phyloP scores from a whole-genome alignment of 768 basidiomycete genomes.

The Hysterangium stoloniferum region DNA sequence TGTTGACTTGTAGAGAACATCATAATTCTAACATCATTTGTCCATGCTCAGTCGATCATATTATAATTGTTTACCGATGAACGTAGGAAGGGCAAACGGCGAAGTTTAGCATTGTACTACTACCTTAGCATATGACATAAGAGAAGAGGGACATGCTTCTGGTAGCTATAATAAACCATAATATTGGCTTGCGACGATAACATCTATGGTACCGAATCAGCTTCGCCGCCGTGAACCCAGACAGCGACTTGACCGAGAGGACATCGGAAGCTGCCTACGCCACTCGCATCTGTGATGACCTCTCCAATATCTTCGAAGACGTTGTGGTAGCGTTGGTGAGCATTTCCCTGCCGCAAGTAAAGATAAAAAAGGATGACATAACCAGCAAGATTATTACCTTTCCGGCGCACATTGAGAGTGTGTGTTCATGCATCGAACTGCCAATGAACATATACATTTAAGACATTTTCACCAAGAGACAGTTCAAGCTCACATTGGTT shows the following conservation, averaged over 20 bases:
- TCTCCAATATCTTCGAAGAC: constrained; percentile 9
- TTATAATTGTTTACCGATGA: too few relatives aligned
- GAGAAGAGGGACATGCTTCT: constrained; percentile 32
- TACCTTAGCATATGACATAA: too few relatives aligned
- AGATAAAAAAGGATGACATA: too few relatives aligned
- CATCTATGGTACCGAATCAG: too few relatives aligned
- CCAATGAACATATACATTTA: neutral
- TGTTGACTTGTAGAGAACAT: too few relatives aligned
- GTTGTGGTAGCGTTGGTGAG: constrained; percentile 4
- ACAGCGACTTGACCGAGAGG: constrained; percentile 11
- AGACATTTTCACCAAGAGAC: neutral
- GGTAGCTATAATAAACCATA: too few relatives aligned
- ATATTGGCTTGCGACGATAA: too few relatives aligned
- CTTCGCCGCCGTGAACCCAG: constrained; percentile 4
- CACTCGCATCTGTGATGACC: constrained; percentile 4
- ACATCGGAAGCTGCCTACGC: constrained; percentile 8
- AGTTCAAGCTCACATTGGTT: constrained; percentile 1
- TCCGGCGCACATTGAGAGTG: constrained; percentile 62
- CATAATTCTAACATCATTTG: too few relatives aligned
- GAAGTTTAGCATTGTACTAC: too few relatives aligned
- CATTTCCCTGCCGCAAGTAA: constrained; percentile 22
- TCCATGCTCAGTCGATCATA: constrained; percentile 1
- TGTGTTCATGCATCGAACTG: constrained; percentile 26
- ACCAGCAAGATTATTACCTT: constrained; percentile 40
- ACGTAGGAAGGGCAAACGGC: too few relatives aligned